Evolutionary conservation across 1,284 basidiomycete species (phyloP), one percentile per base, ranked within the genome.

Genomic region (Ustilago hordei): DNA sequence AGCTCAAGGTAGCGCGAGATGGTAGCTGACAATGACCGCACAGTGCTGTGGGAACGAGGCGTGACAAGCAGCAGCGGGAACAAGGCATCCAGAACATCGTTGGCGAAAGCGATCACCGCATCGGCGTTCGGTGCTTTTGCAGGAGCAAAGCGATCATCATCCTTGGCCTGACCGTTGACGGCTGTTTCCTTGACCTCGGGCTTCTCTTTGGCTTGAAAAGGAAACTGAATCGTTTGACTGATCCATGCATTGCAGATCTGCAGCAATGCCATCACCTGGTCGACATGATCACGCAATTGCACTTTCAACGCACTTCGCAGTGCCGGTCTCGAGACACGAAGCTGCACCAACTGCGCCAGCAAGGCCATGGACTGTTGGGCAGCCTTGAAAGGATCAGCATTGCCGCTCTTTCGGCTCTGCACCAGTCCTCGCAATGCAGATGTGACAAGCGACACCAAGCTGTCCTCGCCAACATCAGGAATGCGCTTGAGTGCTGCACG

Each of bases 31-130:
- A 80, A 62, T 55, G 69, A 64, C 19, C 64, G 57, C 41, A 80
- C 68, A 35, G 63, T 56, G 2, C 36, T 56, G 28, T 69, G 69
- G 60, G 71, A 64, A n/a, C 62, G 66, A 39, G 75, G 60, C 8
- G 78, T 75, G 1, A 64, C 60, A 2, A 80, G 58, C 28, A 80
- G 55, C 28, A 80, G 67, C 13, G 78, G 78, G 58, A 78, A 78
- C 41, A 78, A 80, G 3, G 72, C 74, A 39, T 80, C 78, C 31
- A 80, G 60, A 54, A 78, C 69, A 50, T 77, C 75, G 53, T 54
- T 80, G 60, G 75, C 68, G 28, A 80, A 55, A n/a, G 65, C 56
- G 54, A 79, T 61, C 19, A 66, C 58, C 8, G 64, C 50, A 8
- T 71, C 61, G 15, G 67, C 67, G 8, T 67, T 39, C 2, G 72